Base-by-base conservation (phyloP, 2,329 filamentous ascomycete genomes). In the Pseudohalonectria lignicola region DNA sequence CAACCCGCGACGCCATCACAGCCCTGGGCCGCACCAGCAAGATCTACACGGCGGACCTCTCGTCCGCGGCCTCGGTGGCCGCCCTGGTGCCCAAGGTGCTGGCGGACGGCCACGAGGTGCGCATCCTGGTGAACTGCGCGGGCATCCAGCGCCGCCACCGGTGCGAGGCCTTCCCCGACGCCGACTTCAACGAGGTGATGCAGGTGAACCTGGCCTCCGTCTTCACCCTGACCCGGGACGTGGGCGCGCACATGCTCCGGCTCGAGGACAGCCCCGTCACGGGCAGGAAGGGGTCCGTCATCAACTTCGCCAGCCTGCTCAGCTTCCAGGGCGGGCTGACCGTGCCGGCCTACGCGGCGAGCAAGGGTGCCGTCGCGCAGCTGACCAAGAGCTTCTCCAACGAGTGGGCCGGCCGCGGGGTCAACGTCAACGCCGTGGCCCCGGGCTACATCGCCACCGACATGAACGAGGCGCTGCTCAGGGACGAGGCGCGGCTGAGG, bases 361-460 rank as follows among this genome's bases (percentile, higher is more conserved):
- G 76, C 44, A 94, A 94, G 61, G 87, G 86, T 32, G 87, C 83
- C 8, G 79, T 94, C 0, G 81, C 76, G 5, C 86, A 94, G 62
- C 60, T 93, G 42, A 93, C 86, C 37, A 93, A 92, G 63, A 80
- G 81, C 19, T 67, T 94, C 41, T 78, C 79, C 34, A 94, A 94
- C 54, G 85, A 93, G 62, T 94, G 87, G 87, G 76, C 79, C 0
- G 59, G 66, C n/a, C 72, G 77, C 51, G 86, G 86, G 2, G 71
- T 94, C 44, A 85, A 74, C 1, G 86, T 94, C 30, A 94, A 94
- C 57, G 85, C 82, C 7, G 85, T 94, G 53, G 86, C 87, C 2
- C 87, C 87, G 0, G 87, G 87, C 0, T 94, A 94, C 59, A 85
- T 94, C 49, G 83, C 75, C 36, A 94, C 87, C n/a, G 87, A 94